These are phyloP conservation scores for Quillaja saponaria DNA, from an alignment of 306 rosid genomes.

Conservation along the genomic window DNA sequence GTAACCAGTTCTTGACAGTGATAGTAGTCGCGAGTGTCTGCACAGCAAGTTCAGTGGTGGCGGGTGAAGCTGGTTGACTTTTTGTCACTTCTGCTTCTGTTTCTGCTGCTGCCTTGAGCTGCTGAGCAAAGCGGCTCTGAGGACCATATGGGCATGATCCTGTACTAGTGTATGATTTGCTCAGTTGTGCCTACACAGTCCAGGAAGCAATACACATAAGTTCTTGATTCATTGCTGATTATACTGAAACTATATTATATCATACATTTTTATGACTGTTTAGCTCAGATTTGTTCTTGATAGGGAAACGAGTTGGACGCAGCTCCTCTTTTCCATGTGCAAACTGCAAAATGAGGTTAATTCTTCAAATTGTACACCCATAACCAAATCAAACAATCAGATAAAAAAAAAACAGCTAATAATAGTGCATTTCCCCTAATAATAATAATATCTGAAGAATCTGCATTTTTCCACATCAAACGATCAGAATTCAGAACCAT, in stretches of 20 bases:
- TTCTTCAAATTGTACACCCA: slow-evolving; percentile 9
- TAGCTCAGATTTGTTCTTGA: slow-evolving; percentile 54
- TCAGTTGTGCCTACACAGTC: slow-evolving; percentile 30
- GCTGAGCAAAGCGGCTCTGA: slow-evolving; percentile 31
- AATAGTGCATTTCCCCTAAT: slow-evolving; percentile 8
- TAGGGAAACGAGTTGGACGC: slow-evolving; percentile 40
- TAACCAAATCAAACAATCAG: slow-evolving; percentile 24
- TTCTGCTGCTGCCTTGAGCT: slow-evolving; percentile 25
- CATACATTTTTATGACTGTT: slow-evolving; percentile 18
- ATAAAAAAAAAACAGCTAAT: slow-evolving; percentile 5
- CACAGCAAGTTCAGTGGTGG: slow-evolving; percentile 9
- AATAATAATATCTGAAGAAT: too few relatives aligned
- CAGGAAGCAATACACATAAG: slow-evolving; percentile 27
- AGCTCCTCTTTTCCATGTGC: slow-evolving; percentile 55
- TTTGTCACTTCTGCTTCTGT: slow-evolving; percentile 11
- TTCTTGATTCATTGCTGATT: slow-evolving; percentile 9
- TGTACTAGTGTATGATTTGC: slow-evolving; percentile 28
- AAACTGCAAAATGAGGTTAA: slow-evolving; percentile 46
- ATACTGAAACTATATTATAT: not conserved
- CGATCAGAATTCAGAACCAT: too few relatives aligned
- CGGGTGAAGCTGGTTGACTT: slow-evolving; percentile 32
- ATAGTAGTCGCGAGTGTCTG: slow-evolving; percentile 2
- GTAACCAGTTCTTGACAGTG: slow-evolving; percentile 57
- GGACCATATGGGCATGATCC: slow-evolving; percentile 29
- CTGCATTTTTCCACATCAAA: too few relatives aligned